Base-by-base conservation (phyloP, 805 yeast species). In the Saturnispora hagleri region DNA sequence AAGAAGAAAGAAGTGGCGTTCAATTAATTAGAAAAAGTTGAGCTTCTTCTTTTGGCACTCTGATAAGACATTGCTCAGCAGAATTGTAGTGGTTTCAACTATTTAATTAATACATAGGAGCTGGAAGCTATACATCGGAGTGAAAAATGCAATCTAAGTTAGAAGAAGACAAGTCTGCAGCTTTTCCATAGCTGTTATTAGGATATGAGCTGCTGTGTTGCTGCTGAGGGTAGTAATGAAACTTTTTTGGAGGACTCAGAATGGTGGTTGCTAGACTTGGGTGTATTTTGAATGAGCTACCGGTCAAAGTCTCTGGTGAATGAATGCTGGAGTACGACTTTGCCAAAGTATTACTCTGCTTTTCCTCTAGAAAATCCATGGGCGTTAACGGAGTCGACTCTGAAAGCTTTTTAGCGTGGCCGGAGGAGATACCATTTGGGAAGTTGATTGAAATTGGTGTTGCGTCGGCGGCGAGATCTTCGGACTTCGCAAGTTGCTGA, bases 341-440 rank as follows among this genome's bases (percentile, higher is more conserved):
- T 8, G 6, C 24, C 4, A 12, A 7, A 24, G 17, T 6, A 18
- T 22, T 22, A 4, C 18, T 41, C 18, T 41, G 44, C 18, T 41
- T 26, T 22, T 66, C 69, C 12, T 63, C 48, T 12, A 68, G 52
- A 49, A 68, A 66, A 48, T 68, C 71, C 47, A 67, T 66, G 4
- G 72, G 72, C 1, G 72, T 66, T 15, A 68, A 50, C 2, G 72
- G 71, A 2, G 69, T 67, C 22, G 59, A 55, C 46, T 64, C 69
- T 36, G 64, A 62, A 20, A 67, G 45, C 51, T 68, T 68, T 31
- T 65, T 57, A 9, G 57, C 63, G 53, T 67, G 48, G 55, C 54
- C 65, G 53, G 55, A 52, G 13, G 60, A 50, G 26, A 53, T 40
- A 24, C 42, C 46, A 12, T 50, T 50, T 5, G 55, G 55, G 15